Evolutionary conservation across 768 basidiomycete species (phyloP).

Genomic region (Pulveroboletus sp.): DNA sequence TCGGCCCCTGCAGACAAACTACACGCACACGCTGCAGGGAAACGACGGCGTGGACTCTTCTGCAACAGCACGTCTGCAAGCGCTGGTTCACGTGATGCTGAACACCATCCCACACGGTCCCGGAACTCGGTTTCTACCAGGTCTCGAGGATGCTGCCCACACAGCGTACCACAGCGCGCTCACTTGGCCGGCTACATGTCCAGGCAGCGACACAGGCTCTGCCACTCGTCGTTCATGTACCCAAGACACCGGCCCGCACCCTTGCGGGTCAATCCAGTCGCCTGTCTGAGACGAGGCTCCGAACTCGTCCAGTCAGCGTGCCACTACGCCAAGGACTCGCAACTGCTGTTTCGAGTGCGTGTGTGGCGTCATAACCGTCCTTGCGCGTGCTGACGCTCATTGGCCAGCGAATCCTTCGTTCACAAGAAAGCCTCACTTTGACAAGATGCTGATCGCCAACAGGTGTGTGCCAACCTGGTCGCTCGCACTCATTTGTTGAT

Average conservation of each 20-base stretch:
- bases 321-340: constrained; percentile 12
- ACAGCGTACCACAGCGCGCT: constrained; percentile 24
- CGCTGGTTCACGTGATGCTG: background rate
- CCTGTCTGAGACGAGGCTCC: background rate
- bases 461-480: constrained; percentile 36
- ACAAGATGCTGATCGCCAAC: constrained; percentile 91
- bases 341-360: constrained; percentile 17
- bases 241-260: constrained; percentile 1
- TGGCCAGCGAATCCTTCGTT: background rate
- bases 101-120: background rate
- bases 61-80: too few relatives aligned
- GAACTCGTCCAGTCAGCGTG: background rate
- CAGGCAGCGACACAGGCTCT: constrained; percentile 8
- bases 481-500: background rate
- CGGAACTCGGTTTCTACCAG: background rate
- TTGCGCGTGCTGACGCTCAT: background rate
- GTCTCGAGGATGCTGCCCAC: constrained; percentile 27
- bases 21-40: too few relatives aligned
- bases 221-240: constrained; percentile 1
- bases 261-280: constrained; percentile 1
- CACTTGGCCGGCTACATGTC: constrained; percentile 20
- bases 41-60: too few relatives aligned
- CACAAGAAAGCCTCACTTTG: constrained; percentile 55
- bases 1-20: too few relatives aligned
- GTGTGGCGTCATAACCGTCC: background rate